phyloP scores from a whole-genome alignment of 768 basidiomycete genomes.

The Sporobolomyces phaffii region DNA sequence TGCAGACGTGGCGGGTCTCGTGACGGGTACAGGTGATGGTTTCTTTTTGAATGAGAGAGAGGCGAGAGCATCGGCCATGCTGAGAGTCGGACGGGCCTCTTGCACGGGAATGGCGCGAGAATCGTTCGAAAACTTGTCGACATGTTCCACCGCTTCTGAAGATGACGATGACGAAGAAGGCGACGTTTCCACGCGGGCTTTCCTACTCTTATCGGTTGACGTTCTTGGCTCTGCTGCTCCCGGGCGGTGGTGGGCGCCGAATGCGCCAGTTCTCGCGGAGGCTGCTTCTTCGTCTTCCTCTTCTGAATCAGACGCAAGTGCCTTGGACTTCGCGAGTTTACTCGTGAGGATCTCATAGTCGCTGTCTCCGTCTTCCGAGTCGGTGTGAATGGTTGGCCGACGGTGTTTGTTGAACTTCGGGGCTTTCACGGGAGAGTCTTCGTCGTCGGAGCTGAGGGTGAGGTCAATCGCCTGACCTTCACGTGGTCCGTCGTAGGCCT shows the following conservation, averaged over 20 bases:
- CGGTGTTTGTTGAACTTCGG: not conserved
- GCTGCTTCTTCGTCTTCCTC: constrained; percentile 1
- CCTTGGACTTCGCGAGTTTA: too few relatives aligned
- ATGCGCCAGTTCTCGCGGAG: too few relatives aligned
- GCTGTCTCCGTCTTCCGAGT: not conserved
- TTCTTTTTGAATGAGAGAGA: constrained; percentile 1
- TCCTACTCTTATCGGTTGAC: too few relatives aligned
- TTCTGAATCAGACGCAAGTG: too few relatives aligned
- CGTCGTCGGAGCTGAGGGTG: constrained; percentile 11
- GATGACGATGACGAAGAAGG: too few relatives aligned
- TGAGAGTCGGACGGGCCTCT: not conserved
- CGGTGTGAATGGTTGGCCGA: not conserved
- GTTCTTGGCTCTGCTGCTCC: not conserved
- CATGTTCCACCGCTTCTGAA: too few relatives aligned
- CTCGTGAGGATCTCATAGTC: not conserved
- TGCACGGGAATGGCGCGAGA: too few relatives aligned
- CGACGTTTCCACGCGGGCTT: too few relatives aligned
- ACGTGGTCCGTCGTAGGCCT: not conserved
- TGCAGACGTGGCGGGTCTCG: not conserved
- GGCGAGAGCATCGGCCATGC: constrained; percentile 11
- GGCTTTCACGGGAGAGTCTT: not conserved
- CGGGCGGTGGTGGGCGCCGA: too few relatives aligned
- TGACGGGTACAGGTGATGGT: not conserved
- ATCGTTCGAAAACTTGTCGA: not conserved
- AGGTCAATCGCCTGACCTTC: not conserved